Conservation (phyloP, 1,284 basidiomycete species). For the Meira nashicola region DNA sequence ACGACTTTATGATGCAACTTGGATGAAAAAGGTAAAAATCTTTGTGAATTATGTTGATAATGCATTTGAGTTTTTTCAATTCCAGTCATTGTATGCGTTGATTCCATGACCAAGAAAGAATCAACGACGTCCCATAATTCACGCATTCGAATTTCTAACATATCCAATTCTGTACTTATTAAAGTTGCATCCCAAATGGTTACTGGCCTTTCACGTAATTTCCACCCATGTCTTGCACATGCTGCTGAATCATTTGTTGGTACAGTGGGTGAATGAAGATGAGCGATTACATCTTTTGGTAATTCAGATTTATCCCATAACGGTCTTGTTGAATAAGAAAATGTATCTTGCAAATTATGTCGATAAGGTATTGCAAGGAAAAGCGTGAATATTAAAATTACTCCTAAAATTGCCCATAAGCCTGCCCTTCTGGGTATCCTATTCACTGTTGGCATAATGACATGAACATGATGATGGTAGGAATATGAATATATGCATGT, state of each 20-base stretch:
- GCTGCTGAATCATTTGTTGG: slow-evolving; percentile 55
- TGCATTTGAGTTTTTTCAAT: background rate
- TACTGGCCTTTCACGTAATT: slow-evolving; percentile 19
- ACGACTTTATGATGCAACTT: slow-evolving; percentile 59
- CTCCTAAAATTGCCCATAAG: too few relatives aligned
- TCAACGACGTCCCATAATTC: slow-evolving; percentile 64
- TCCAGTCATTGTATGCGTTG: slow-evolving; percentile 53
- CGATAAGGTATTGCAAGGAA: background rate
- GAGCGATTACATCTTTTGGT: slow-evolving; percentile 56
- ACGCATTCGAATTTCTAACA: slow-evolving; percentile 65
- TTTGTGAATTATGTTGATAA: slow-evolving; percentile 54
- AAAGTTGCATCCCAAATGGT: slow-evolving; percentile 21
- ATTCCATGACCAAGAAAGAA: slow-evolving; percentile 66
- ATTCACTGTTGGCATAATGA: too few relatives aligned
- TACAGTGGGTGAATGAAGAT: slow-evolving; percentile 62
- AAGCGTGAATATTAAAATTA: too few relatives aligned
- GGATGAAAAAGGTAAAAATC: slow-evolving; percentile 59
- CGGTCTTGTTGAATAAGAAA: slow-evolving; percentile 62
- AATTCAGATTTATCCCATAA: slow-evolving; percentile 59
- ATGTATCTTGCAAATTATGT: slow-evolving; percentile 24
- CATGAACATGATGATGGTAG: too few relatives aligned
- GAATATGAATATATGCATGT: too few relatives aligned
- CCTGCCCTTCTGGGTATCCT: too few relatives aligned
- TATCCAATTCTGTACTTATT: slow-evolving; percentile 62
- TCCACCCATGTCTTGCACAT: slow-evolving; percentile 63